Evolutionary conservation across 495 filamentous ascomycete genomes (phyloP).

Genomic region (Beverwykella pulmonaria): DNA sequence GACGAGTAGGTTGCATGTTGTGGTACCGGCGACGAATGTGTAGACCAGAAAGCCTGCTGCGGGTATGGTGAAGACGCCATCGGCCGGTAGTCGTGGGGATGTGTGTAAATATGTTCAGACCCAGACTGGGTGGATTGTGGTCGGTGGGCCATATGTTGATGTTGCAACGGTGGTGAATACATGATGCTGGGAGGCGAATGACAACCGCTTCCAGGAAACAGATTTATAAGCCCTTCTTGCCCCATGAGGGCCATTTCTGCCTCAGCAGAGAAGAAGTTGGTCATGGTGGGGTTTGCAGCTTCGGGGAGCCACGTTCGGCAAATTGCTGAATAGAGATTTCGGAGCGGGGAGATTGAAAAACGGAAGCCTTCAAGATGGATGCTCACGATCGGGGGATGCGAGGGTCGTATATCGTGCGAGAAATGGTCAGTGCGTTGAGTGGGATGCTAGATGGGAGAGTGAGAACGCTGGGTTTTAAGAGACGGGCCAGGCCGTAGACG

Average conservation of each 20-base stretch:
- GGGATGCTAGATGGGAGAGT: conserved; percentile 16
- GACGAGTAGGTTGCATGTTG: conserved; percentile 21
- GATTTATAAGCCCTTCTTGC: conserved; percentile 37
- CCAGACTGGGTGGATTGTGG: conserved; percentile 12
- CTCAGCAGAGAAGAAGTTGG: conserved; percentile 42
- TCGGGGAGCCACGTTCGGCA: not conserved
- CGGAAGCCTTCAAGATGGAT: conserved; percentile 9
- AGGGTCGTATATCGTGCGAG: conserved; percentile 25
- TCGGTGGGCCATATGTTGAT: conserved; percentile 30
- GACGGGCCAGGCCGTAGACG: conserved; percentile 10
- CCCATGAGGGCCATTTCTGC: conserved; percentile 41
- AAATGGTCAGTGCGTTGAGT: conserved; percentile 24
- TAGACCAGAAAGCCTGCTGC: conserved; percentile 30
- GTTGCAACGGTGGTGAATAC: conserved; percentile 34
- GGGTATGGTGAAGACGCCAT: conserved; percentile 28
- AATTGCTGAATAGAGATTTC: not conserved
- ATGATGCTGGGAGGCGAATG: conserved; percentile 34
- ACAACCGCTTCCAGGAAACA: conserved; percentile 36
- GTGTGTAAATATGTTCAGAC: conserved; percentile 19
- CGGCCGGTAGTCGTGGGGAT: conserved; percentile 20
- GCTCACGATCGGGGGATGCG: conserved; percentile 5
- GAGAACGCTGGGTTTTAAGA: conserved; percentile 19
- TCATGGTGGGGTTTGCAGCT: conserved; percentile 29
- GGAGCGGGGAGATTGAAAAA: conserved; percentile 3
- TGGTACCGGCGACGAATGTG: conserved; percentile 14